Evolutionary conservation across 805 yeast genomes (phyloP).

Genomic region (Zygosaccharomyces kombuchaensis): DNA sequence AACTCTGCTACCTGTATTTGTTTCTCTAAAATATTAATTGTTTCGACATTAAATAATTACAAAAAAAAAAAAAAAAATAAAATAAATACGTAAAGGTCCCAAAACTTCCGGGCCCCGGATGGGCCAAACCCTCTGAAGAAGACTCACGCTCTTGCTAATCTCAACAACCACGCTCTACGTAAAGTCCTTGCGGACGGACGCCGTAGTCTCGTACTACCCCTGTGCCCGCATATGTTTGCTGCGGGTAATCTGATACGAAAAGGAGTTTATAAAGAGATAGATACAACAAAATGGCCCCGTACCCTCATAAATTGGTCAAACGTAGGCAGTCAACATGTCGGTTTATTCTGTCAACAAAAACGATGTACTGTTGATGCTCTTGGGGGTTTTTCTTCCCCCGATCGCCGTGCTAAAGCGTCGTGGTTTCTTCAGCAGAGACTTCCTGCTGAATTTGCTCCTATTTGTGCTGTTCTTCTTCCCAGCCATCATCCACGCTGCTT

Average conservation of each 20-base stretch:
- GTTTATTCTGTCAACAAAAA: slow-evolving; percentile 23
- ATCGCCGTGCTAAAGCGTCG: slow-evolving; percentile 21
- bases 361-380: slow-evolving; percentile 19
- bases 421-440: slow-evolving; percentile 23
- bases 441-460: slow-evolving; percentile 20
- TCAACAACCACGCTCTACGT: too few relatives aligned
- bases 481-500: slow-evolving; percentile 26
- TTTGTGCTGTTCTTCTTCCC: slow-evolving; percentile 24
- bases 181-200: background rate
- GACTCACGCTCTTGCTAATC: too few relatives aligned
- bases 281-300: too few relatives aligned
- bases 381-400: slow-evolving; percentile 26
- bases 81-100: too few relatives aligned
- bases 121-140: too few relatives aligned
- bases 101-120: too few relatives aligned
- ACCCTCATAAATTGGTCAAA: too few relatives aligned
- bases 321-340: background rate
- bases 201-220: background rate
- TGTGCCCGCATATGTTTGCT: background rate
- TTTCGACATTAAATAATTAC: too few relatives aligned
- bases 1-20: too few relatives aligned
- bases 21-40: too few relatives aligned
- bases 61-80: too few relatives aligned
- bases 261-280: background rate
- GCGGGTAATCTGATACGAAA: background rate